These are phyloP conservation scores for Globisporangium barbulae DNA, from an alignment of 352 stramenopile species.

Conservation along the genomic window DNA sequence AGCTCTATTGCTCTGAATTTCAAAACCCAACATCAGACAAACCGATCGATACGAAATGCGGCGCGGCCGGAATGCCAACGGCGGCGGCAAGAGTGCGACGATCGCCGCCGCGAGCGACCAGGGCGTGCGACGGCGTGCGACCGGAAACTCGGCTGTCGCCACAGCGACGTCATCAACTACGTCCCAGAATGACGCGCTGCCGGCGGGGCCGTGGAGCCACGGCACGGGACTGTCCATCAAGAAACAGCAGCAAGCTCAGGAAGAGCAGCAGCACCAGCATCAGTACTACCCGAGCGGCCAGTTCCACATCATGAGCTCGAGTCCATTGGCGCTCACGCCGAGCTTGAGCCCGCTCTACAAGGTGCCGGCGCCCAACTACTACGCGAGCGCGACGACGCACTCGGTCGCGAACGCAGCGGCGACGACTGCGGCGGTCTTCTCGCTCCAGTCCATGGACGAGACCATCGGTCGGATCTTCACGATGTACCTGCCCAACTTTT, in stretches of 20 bases:
- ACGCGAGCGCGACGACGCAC: conserved; percentile 9
- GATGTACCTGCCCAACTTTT: conserved; percentile 52
- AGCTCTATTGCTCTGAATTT: conserved; percentile 4
- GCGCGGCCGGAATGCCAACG: conserved; percentile 2
- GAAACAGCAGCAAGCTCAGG: conserved; percentile 1
- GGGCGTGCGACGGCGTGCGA: conserved; percentile 5
- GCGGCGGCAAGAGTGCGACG: not conserved
- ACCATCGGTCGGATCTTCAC: conserved; percentile 44
- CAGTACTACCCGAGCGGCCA: conserved; percentile 32
- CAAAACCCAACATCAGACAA: not conserved
- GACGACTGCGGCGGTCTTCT: conserved; percentile 7
- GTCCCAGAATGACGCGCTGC: conserved; percentile 1
- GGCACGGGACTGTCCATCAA: conserved; percentile 1
- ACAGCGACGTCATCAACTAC: not conserved
- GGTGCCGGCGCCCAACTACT: conserved; percentile 23
- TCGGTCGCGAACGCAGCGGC: conserved; percentile 20
- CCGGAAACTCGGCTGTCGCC: not conserved
- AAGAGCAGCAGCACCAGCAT: conserved; percentile 6
- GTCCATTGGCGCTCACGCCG: conserved; percentile 40
- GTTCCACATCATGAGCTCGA: conserved; percentile 30
- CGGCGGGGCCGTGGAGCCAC: conserved; percentile 16
- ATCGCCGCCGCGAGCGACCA: conserved; percentile 12
- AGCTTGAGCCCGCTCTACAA: conserved; percentile 44
- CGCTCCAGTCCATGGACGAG: conserved; percentile 33
- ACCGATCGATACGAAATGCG: not conserved